Conservation (phyloP, 2,329 filamentous ascomycete species). For the Lomentospora prolificans region DNA sequence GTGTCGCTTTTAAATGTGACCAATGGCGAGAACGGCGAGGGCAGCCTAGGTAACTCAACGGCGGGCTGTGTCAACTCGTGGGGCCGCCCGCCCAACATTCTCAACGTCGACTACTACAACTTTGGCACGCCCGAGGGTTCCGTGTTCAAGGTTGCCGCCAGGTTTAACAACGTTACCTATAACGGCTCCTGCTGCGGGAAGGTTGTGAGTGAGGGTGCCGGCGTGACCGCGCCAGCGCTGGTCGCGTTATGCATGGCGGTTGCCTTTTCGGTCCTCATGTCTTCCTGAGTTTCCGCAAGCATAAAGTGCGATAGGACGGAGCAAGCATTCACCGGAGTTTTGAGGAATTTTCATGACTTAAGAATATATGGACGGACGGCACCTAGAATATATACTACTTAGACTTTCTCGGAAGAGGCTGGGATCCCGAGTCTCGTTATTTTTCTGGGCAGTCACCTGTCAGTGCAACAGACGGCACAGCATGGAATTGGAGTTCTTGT, state of each 20-base stretch:
- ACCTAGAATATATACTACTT: not conserved
- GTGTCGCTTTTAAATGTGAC: slow-evolving; percentile 60
- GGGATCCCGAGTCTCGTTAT: not conserved
- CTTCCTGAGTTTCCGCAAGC: not conserved
- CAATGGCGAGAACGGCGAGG: slow-evolving; percentile 55
- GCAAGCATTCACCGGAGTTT: not conserved
- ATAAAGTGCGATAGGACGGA: not conserved
- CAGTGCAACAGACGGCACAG: not conserved
- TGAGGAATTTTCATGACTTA: not conserved
- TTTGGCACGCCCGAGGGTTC: slow-evolving; percentile 49
- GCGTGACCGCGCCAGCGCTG: not conserved
- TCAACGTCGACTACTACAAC: slow-evolving; percentile 84
- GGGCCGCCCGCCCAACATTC: slow-evolving; percentile 62
- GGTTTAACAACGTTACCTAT: slow-evolving; percentile 65
- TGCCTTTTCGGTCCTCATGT: slow-evolving; percentile 8
- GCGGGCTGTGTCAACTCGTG: slow-evolving; percentile 53
- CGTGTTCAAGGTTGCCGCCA: slow-evolving; percentile 65
- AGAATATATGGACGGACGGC: not conserved
- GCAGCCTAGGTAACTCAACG: slow-evolving; percentile 56
- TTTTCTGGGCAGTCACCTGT: not conserved
- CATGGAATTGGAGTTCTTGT: not conserved
- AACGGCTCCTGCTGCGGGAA: slow-evolving; percentile 46
- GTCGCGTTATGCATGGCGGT: slow-evolving; percentile 7
- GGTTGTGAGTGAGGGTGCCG: slow-evolving; percentile 15
- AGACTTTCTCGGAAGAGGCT: not conserved